phyloP scores from a whole-genome alignment of 2,329 filamentous ascomycete species.

The Calonectria naviculata region DNA sequence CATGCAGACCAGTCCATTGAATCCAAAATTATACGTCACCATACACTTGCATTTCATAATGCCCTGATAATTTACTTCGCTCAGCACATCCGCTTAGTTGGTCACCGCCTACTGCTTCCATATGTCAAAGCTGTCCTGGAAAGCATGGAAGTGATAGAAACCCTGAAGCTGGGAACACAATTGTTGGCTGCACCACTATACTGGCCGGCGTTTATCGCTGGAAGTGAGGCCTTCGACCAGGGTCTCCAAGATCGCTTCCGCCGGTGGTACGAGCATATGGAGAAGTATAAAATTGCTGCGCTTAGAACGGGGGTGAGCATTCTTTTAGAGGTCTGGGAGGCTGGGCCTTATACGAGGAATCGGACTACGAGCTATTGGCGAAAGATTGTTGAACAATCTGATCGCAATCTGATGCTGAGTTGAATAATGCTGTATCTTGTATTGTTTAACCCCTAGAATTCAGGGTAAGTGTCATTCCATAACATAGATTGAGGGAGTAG shows the following conservation, averaged over 20 bases:
- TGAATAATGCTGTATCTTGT: no score
- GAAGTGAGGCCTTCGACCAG: slow-evolving; percentile 33
- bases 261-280: no score
- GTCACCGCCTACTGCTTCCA: slow-evolving; percentile 26
- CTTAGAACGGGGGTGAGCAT: no score
- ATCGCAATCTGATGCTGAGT: no score
- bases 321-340: no score
- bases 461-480: no score
- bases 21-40: slow-evolving; percentile 16
- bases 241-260: slow-evolving; percentile 29
- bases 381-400: no score
- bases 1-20: not conserved
- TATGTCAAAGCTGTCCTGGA: slow-evolving; percentile 30
- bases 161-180: slow-evolving; percentile 28
- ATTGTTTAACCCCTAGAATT: no score
- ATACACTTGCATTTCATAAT: slow-evolving; percentile 36
- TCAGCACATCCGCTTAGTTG: slow-evolving; percentile 29
- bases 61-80: slow-evolving; percentile 41
- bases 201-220: slow-evolving; percentile 38
- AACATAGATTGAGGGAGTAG: no score
- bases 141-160: slow-evolving; percentile 33
- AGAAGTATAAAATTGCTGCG: no score
- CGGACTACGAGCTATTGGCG: no score
- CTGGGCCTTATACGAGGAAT: no score
- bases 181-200: slow-evolving; percentile 33